phyloP scores from a whole-genome alignment of 225 moss, liverwort and hornwort genomes.

The Straminergon stramineum region DNA sequence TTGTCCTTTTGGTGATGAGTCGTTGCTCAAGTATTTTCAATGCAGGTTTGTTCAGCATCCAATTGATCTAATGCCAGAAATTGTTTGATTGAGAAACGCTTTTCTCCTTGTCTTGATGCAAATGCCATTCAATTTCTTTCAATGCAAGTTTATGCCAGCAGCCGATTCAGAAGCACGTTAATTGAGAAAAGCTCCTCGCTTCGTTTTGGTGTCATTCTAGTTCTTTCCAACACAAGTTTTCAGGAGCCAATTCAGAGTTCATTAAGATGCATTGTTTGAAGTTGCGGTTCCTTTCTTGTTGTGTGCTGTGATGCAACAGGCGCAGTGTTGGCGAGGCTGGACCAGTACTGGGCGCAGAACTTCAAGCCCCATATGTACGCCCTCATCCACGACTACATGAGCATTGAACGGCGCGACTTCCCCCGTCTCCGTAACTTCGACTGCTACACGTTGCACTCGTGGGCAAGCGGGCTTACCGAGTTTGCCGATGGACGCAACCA shows the following conservation, averaged over 20 bases:
- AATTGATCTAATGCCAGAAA: neutral
- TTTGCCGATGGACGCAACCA: conserved; percentile 92
- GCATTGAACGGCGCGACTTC: conserved; percentile 28
- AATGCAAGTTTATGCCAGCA: neutral
- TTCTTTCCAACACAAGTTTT: neutral
- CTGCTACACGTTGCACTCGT: conserved; percentile 77
- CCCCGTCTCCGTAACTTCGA: conserved; percentile 83
- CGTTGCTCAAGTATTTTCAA: neutral
- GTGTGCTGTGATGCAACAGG: conserved; percentile 17
- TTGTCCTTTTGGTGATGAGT: neutral
- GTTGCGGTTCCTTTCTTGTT: neutral
- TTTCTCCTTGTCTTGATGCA: neutral
- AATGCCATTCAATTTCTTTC: neutral
- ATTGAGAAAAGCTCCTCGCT: neutral
- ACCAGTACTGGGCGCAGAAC: conserved; percentile 52
- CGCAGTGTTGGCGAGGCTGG: conserved; percentile 81
- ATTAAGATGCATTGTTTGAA: neutral
- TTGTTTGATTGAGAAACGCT: neutral
- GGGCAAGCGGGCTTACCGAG: conserved; percentile 88
- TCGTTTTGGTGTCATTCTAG: neutral
- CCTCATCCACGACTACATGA: conserved; percentile 80
- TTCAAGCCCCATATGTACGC: conserved; percentile 65
- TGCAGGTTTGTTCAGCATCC: neutral
- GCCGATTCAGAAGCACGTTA: neutral
- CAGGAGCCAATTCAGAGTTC: neutral